Percentiles rank a stretch among this genome's conserved stretches.
These are phyloP conservation scores for Ulota crispa DNA, from an alignment of 225 moss, liverwort and hornwort genomes.

Conservation along the genomic window DNA sequence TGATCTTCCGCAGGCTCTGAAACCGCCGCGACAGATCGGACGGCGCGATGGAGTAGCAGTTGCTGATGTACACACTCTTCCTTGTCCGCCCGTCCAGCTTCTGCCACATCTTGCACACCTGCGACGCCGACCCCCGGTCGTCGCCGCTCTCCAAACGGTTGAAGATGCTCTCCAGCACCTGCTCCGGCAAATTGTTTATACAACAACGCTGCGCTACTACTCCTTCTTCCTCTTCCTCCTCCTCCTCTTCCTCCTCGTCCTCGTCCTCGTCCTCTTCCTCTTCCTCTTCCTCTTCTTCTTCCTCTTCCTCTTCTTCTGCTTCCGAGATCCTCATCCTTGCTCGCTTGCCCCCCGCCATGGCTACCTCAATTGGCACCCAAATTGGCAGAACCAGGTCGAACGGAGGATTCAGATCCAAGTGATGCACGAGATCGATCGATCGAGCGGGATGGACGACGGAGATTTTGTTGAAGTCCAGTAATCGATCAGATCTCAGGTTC, in stretches of 20 bases:
- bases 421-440: not conserved
- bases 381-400: too few relatives aligned
- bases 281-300: not conserved
- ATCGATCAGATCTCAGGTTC: slow-evolving; percentile 7
- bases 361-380: not conserved
- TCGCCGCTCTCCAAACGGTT: slow-evolving; percentile 7
- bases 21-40: slow-evolving; percentile 33
- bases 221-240: not conserved
- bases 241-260: not conserved
- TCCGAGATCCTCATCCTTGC: slow-evolving; percentile 2
- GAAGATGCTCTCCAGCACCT: slow-evolving; percentile 40
- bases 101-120: slow-evolving; percentile 52
- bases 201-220: not conserved
- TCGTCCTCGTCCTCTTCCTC: not conserved
- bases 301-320: not conserved
- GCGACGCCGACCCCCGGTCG: slow-evolving; percentile 39
- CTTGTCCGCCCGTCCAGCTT: slow-evolving; percentile 40
- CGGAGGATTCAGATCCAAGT: not conserved
- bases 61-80: slow-evolving; percentile 42
- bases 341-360: slow-evolving; percentile 18
- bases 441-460: not conserved
- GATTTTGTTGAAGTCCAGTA: slow-evolving; percentile 12
- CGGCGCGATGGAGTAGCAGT: slow-evolving; percentile 52
- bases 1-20: slow-evolving; percentile 54
- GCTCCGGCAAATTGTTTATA: slow-evolving; percentile 42